Percentiles rank a stretch among this genome's conserved stretches.
Conservation (phyloP, 1,284 basidiomycete species). For the Melampsora abietis-canadensis region DNA sequence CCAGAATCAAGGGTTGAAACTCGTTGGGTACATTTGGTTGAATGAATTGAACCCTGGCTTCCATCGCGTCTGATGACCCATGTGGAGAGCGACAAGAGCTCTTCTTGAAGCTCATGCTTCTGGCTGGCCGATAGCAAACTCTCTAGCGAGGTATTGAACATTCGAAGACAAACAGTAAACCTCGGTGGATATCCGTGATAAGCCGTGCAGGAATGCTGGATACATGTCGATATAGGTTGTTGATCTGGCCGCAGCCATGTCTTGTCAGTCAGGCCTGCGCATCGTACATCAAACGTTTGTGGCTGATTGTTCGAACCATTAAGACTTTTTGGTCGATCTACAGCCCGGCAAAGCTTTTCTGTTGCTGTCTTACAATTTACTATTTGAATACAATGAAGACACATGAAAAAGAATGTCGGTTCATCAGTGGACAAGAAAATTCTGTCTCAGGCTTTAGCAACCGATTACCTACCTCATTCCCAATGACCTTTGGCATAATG, state of each 20-base stretch:
- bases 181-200: constrained; percentile 13
- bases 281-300: background rate
- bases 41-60: no score
- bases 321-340: background rate
- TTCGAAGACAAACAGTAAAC: background rate
- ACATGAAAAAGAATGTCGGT: background rate
- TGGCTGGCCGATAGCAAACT: background rate
- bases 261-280: background rate
- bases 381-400: no score
- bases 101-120: background rate
- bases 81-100: background rate
- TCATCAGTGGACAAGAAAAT: no score
- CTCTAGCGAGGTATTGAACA: background rate
- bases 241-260: background rate
- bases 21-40: no score
- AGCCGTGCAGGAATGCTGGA: background rate
- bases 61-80: constrained; percentile 3
- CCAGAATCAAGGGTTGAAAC: no score
- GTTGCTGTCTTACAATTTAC: no score
- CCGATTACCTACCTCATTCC: background rate
- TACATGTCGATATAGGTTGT: background rate
- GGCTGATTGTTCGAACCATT: background rate
- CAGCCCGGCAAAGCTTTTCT: no score
- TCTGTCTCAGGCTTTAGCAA: no score
- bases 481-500: constrained; percentile 12